These are phyloP conservation scores for Soucietia sequanensis DNA, from an alignment of 805 yeast genomes.

Conservation along the genomic window DNA sequence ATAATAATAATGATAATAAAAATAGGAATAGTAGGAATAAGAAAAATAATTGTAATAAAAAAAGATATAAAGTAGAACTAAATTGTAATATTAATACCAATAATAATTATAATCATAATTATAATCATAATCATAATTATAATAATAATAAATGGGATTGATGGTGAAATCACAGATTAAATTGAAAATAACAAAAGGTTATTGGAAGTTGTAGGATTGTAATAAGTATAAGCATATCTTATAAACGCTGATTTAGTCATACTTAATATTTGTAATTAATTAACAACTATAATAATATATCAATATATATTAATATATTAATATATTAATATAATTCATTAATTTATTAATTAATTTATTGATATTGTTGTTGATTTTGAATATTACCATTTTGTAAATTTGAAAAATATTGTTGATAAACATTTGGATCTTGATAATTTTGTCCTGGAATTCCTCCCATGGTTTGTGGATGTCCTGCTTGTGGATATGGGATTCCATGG, in stretches of 20 bases:
- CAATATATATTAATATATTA: no score
- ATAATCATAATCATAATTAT: no score
- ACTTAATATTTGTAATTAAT: not conserved
- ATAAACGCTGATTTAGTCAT: not conserved
- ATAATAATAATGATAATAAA: no score
- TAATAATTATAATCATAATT: no score
- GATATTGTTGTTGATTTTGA: slow-evolving; percentile 55
- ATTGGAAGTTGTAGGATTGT: not conserved
- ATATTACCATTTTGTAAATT: slow-evolving; percentile 50
- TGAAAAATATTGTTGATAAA: slow-evolving; percentile 63
- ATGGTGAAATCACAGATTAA: not conserved
- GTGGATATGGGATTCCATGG: slow-evolving; percentile 46
- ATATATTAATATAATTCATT: not conserved
- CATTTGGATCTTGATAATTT: slow-evolving; percentile 53
- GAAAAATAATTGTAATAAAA: no score
- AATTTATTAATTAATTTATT: slow-evolving; percentile 27
- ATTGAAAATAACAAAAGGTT: not conserved
- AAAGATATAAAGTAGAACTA: no score
- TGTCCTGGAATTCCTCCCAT: slow-evolving; percentile 44
- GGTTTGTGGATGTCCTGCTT: slow-evolving; percentile 39
- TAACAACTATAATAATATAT: not conserved
- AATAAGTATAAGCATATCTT: not conserved
- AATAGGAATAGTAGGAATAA: no score
- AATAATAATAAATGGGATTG: no score
- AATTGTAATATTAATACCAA: no score